Evolutionary conservation across 2,329 filamentous ascomycete genomes (phyloP), one percentile per base, ranked within the genome.

Genomic region (Colletotrichum sp.): DNA sequence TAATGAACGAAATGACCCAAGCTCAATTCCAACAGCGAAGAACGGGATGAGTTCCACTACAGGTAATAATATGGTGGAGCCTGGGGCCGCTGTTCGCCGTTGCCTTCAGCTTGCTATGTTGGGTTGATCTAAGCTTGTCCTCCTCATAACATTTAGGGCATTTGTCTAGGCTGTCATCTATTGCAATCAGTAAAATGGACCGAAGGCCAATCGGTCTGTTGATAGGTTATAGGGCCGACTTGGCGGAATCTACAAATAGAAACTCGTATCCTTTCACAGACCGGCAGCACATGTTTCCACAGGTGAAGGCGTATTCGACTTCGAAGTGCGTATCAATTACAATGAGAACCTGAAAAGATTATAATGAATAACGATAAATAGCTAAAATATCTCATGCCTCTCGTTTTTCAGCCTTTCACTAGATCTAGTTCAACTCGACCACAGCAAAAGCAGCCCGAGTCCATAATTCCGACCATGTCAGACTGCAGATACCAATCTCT

Each of bases 121-220:
- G 39, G 39, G 18, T 3, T 9, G n/a, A n/a, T 32, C 9, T 48
- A 48, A 1, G 36, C 36, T 10, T 43, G 36, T 43, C 36, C 16
- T 43, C 36, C 36, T 1, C 0, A 18, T 18, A 0, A 1, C 16
- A 43, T n/a, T 43, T 16, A 10, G 36, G 36, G 36, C 7, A 5
- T 16, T 16, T 16, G 3, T 16, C 15, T 36, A 8, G 34, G 15
- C 34, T 36, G 34, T 5, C 12, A 36, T 36, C 1, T 16, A 16
- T 0, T 43, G 18, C 5, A n/a, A 43, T 43, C n/a, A 2, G 0
- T 2, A 43, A 2, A 18, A 8, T 0, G 39, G 2, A 3, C 18
- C 9, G 0, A 43, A 43, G 5, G n/a, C 1, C 9, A n/a, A 48
- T 12, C 9, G 0, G 18, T 48, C 9, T 48, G 39, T 48, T 1